These are phyloP conservation scores for Coniochaeta hoffmannii DNA, from an alignment of 2,329 filamentous ascomycete genomes.

Conservation along the genomic window DNA sequence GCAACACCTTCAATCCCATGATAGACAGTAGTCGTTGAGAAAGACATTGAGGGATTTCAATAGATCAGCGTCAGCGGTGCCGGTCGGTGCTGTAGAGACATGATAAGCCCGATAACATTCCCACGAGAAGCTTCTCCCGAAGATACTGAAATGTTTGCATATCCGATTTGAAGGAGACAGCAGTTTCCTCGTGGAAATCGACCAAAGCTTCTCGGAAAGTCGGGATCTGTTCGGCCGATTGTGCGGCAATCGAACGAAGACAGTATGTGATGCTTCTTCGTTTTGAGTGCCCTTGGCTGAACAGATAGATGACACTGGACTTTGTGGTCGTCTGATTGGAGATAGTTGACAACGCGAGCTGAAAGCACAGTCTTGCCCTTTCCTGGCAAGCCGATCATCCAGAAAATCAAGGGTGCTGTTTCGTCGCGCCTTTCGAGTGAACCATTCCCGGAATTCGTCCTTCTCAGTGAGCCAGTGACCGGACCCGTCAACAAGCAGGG, in stretches of 20 bases:
- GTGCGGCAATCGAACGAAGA: constrained; percentile 3
- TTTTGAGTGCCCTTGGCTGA: not conserved
- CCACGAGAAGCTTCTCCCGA: constrained; percentile 2
- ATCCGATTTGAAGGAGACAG: not conserved
- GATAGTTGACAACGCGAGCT: not conserved
- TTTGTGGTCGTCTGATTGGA: not conserved
- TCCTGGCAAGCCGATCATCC: constrained; percentile 2
- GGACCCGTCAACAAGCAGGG: not conserved
- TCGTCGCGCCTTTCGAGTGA: not conserved
- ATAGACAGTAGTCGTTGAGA: not conserved
- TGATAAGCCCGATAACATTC: constrained; percentile 2
- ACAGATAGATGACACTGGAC: constrained; percentile 1
- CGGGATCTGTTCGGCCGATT: not conserved
- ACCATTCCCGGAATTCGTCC: not conserved
- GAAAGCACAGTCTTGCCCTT: constrained; percentile 1
- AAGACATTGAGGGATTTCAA: constrained; percentile 1
- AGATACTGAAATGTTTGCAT: not conserved
- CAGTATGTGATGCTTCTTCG: not conserved
- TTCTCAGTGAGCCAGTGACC: not conserved
- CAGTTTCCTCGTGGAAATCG: not conserved
- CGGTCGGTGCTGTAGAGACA: not conserved
- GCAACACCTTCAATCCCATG: constrained; percentile 3
- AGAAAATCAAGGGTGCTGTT: not conserved
- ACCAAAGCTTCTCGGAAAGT: not conserved
- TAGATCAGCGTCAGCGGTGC: not conserved